Evolutionary conservation across 116 monocot genomes (phyloP), one percentile per base, ranked within the genome.

Genomic region (Iris pallida): DNA sequence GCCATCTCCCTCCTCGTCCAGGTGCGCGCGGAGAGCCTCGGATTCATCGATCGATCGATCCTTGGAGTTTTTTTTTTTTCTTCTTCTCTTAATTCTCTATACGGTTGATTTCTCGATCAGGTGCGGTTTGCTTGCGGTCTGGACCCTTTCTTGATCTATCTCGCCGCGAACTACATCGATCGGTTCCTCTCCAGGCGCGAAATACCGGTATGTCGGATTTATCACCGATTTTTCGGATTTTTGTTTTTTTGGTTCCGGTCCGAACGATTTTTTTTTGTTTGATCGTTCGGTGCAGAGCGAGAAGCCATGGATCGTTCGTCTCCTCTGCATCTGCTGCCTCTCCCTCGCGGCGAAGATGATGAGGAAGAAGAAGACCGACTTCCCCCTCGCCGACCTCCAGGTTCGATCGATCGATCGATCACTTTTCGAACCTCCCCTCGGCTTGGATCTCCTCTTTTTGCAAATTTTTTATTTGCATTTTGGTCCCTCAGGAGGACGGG

Each of bases 91-190:
- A 8, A 8, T 41, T 20, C 12, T 20, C 30, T 30, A 1, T 30
- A 30, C 3, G 30, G 2, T 30, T 30, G 30, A 30, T 30, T 30
- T 30, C 30, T 30, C 30, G 30, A 30, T 3, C 80, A 87, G 91
- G 80, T 74, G 30, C 82, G 78, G 80, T 80, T 71, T 47, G 14
- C 68, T 45, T 70, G 58, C 68, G 68, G 65, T 75, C 59, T 82
- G 45, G 90, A 87, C 71, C 85, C 82, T 3, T 72, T 73, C 51
- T 57, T 90, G 42, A 60, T 73, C 44, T 94, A 90, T 72, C 87
- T 94, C 11, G 94, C 94, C 45, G 68, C 79, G 55, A 94, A 90
- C 78, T 94, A 94, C 71, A 42, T 85, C 64, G 87, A 94, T 74
- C 87, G 94, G 1, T 94, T 87, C 80, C 90, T 94, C 40, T 82